Evolutionary conservation across 2,329 filamentous ascomycete genomes (phyloP).

Genomic region (Aspergillus brasiliensis): DNA sequence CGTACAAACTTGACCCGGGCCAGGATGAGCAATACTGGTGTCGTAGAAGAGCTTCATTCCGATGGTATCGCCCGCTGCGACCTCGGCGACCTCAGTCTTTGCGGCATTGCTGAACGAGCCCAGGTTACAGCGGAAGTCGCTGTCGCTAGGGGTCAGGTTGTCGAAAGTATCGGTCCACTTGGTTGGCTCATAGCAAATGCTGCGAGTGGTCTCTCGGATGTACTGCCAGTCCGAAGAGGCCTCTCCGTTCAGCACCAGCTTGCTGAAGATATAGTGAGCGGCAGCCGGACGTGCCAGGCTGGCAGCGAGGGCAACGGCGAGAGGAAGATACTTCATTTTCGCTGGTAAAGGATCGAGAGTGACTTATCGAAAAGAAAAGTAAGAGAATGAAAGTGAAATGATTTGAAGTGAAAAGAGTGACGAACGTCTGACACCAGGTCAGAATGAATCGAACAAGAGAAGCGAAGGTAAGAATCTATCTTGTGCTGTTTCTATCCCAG

Average conservation of each 20-base stretch:
- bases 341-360: neutral
- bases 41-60: conserved; percentile 20
- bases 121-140: conserved; percentile 23
- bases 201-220: conserved; percentile 19
- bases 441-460: neutral
- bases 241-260: conserved; percentile 17
- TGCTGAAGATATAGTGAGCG: conserved; percentile 23
- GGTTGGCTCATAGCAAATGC: conserved; percentile 18
- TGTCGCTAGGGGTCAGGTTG: conserved; percentile 19
- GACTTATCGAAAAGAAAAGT: too few relatives aligned
- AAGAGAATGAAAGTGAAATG: neutral
- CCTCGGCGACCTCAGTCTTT: conserved; percentile 21
- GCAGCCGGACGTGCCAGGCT: conserved; percentile 13
- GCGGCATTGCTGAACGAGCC: conserved; percentile 19
- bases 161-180: conserved; percentile 18
- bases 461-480: neutral
- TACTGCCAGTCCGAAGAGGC: conserved; percentile 19
- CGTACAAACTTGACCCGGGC: conserved; percentile 23
- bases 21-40: conserved; percentile 16
- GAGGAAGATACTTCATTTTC: conserved; percentile 14
- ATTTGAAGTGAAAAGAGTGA: neutral
- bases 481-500: too few relatives aligned
- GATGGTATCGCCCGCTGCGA: conserved; percentile 20
- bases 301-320: neutral
- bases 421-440: neutral